Base-by-base conservation (phyloP, 2,329 filamentous ascomycete species). In the Dactylella cylindrospora region DNA sequence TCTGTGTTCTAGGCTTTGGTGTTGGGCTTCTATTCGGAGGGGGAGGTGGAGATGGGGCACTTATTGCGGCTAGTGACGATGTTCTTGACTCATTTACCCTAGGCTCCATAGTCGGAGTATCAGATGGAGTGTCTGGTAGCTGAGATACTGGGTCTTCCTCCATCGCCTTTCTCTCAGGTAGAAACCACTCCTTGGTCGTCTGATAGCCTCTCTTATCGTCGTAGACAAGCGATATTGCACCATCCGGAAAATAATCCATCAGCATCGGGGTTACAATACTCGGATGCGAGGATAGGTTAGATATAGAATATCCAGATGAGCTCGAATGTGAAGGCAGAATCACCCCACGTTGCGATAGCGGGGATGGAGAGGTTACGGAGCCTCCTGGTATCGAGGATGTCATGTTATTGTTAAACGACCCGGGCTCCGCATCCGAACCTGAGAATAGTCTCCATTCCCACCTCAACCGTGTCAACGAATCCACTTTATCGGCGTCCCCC, bases 381-480 rank as follows among this genome's bases (percentile, higher is more conserved):
- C 55, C 62, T 9, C 64, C 65, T 9, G 55, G 51, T 10, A 59
- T 25, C 10, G 66, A 62, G 20, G 53, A 40, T 10, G 33, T 47
- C 7, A 62, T 41, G 9, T 47, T 43, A 39, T 44, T 23, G 41
- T 29, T 29, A 20, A 15, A n/a, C 12, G 59, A 49, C 9, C 57
- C 49, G 23, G 41, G 49, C 9, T 64, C 59, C 4, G 51, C 39
- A 26, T 49, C 39, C 20, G 46, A 40, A 9, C 64, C 65, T 8
- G 68, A 69, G 45, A 69, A 65, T 12, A 69, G 51, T 36, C 66
- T 68, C 68, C 68, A 69, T 55, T 69, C 68, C 49, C 67, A 65
- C 28, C 67, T 66, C 15, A 69, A 65, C 15, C 67, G 64, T 36
- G 68, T 67, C 28, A 69, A 46, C 25, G 68, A 68, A 36, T 69